Evolutionary conservation across 257 asterid species (phyloP).

Genomic region (Euphrasia confusa): DNA sequence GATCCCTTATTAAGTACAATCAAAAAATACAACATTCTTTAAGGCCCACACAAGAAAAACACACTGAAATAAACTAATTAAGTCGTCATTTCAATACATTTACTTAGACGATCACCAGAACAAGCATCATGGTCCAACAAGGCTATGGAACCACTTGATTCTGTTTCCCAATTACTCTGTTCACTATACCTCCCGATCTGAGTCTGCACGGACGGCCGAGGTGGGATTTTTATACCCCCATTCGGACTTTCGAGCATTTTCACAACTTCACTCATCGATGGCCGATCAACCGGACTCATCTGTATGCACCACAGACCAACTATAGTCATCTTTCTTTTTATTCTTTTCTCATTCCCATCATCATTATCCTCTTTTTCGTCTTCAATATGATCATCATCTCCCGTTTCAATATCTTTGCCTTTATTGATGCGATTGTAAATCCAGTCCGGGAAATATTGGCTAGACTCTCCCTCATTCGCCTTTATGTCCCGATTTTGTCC

Average conservation of each 20-base stretch:
- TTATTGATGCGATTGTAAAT: neutral
- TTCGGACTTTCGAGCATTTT: conserved; percentile 20
- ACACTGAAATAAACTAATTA: neutral
- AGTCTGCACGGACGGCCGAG: neutral
- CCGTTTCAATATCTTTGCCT: conserved; percentile 8
- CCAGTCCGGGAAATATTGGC: conserved; percentile 3
- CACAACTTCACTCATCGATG: conserved; percentile 21
- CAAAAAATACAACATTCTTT: too few relatives aligned
- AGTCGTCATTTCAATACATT: neutral
- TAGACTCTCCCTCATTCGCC: neutral
- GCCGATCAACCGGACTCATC: conserved; percentile 28
- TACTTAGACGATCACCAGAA: neutral
- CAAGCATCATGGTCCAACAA: conserved; percentile 1
- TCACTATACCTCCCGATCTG: neutral
- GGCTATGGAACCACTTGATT: conserved; percentile 18
- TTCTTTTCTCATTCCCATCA: conserved; percentile 7
- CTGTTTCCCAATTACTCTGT: conserved; percentile 1
- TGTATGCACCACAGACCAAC: conserved; percentile 29
- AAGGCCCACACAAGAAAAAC: too few relatives aligned
- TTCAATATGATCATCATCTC: neutral
- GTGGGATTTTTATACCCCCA: conserved; percentile 15
- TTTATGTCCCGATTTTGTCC: conserved; percentile 1
- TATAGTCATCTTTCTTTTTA: conserved; percentile 21
- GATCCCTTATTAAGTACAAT: too few relatives aligned
- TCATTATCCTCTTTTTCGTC: neutral